A percentile compares a stretch with the other conserved stretches of the same genome.
phyloP scores from a whole-genome alignment of 305 asterid species.

The Coffea humblotiana region DNA sequence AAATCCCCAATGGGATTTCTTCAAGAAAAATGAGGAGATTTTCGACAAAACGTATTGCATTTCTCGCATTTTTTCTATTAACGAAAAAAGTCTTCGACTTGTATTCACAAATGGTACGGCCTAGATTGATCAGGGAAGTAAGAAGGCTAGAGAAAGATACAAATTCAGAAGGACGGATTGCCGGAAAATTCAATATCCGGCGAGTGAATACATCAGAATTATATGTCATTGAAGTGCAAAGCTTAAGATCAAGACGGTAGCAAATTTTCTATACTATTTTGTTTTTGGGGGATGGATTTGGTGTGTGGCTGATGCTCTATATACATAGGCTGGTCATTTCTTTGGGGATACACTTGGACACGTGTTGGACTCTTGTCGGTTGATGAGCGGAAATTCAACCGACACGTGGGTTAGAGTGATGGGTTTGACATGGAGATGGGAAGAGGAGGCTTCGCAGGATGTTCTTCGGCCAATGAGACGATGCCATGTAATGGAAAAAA shows the following conservation, averaged over 20 bases:
- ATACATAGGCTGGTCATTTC: conserved; percentile 10
- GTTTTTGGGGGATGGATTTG: conserved; percentile 14
- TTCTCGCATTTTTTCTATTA: conserved; percentile 47
- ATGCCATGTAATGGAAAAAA: conserved; percentile 30
- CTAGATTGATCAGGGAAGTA: conserved; percentile 44
- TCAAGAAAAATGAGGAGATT: conserved; percentile 55
- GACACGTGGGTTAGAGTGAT: conserved; percentile 2
- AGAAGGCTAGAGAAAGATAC: conserved; percentile 46
- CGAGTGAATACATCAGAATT: conserved; percentile 49
- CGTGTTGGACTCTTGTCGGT: neutral
- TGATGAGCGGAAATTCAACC: neutral
- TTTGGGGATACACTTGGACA: neutral
- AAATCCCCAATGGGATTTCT: conserved; percentile 33
- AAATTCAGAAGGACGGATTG: conserved; percentile 67
- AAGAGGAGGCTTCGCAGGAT: conserved; percentile 13
- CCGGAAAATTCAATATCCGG: conserved; percentile 87
- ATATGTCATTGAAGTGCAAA: conserved; percentile 45
- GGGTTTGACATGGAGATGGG: conserved; percentile 11
- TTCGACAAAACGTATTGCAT: conserved; percentile 49
- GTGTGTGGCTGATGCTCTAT: conserved; percentile 5
- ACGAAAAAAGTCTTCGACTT: conserved; percentile 52
- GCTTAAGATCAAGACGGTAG: neutral
- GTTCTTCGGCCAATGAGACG: neutral
- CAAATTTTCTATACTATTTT: neutral
- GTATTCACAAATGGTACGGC: conserved; percentile 41